Conservation (phyloP, 73 alveolate species). For the Effrenium voratum region DNA sequence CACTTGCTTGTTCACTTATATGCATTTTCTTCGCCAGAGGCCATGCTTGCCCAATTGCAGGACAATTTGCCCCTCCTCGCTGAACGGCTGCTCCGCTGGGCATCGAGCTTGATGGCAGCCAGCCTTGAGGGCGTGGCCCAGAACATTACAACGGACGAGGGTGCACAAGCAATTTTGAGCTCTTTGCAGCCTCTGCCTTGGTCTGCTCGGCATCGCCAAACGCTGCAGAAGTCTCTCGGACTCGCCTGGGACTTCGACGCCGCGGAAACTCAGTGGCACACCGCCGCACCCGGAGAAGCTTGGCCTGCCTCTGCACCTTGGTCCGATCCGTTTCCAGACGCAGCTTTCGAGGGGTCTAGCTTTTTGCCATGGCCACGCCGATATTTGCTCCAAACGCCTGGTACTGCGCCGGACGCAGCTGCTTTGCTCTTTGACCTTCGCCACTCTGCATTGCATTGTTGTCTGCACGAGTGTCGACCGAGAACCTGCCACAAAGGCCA, state of each 20-base stretch:
- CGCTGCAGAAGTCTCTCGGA: neutral
- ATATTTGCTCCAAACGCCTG: neutral
- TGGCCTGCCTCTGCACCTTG: neutral
- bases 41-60: neutral
- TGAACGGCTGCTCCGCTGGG: neutral
- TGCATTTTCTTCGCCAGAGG: neutral
- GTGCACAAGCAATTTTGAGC: neutral
- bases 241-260: neutral
- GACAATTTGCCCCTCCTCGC: neutral
- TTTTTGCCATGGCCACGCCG: neutral
- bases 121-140: neutral
- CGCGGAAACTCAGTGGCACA: neutral
- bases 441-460: neutral
- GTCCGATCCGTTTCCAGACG: constrained; percentile 18
- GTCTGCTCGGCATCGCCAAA: neutral
- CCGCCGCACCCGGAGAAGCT: neutral
- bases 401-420: too few species aligned
- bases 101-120: neutral
- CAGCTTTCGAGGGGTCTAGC: neutral
- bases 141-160: neutral
- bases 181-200: neutral
- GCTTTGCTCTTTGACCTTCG: constrained; percentile 4
- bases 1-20: constrained; percentile 12
- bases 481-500: constrained; percentile 10
- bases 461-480: constrained; percentile 18